These are phyloP conservation scores for Leonotis leonurus DNA, from an alignment of 257 asterid species.

Conservation along the genomic window DNA sequence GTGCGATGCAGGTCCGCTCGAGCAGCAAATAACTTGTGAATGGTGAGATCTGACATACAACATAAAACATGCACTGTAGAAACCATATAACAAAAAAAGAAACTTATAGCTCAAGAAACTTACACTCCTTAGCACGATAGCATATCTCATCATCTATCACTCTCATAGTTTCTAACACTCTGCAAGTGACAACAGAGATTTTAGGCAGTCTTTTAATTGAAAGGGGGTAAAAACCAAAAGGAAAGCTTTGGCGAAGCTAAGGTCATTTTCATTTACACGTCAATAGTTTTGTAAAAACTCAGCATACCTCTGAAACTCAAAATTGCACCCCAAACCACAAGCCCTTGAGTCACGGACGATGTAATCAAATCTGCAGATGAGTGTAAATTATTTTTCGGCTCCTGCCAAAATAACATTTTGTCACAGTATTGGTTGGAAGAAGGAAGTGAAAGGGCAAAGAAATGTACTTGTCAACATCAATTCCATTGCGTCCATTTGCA, in stretches of 20 bases:
- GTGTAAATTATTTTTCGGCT: background rate
- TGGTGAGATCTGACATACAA: conserved; percentile 64
- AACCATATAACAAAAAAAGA: background rate
- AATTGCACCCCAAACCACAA: conserved; percentile 83
- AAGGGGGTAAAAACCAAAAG: background rate
- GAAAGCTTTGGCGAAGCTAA: conserved; percentile 1
- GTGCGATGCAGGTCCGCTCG: conserved; percentile 89
- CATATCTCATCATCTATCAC: conserved; percentile 85
- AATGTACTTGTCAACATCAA: conserved; percentile 86
- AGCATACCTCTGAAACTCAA: conserved; percentile 67
- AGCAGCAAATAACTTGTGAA: conserved; percentile 78
- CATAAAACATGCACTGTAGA: conserved; percentile 7
- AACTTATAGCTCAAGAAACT: conserved; percentile 24
- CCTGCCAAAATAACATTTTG: background rate
- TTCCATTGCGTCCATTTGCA: conserved; percentile 91
- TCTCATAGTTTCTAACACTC: conserved; percentile 82
- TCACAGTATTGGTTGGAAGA: background rate
- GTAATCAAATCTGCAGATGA: conserved; percentile 73
- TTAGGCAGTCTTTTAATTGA: background rate
- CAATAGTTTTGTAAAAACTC: background rate
- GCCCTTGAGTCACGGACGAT: conserved; percentile 89
- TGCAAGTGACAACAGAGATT: conserved; percentile 31
- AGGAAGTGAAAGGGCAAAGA: conserved; percentile 17
- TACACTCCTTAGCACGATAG: conserved; percentile 90
- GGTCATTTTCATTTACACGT: background rate